Evolutionary conservation across 371 early-diverging fungal genomes (phyloP).

Genomic region (Mucor indicus): DNA sequence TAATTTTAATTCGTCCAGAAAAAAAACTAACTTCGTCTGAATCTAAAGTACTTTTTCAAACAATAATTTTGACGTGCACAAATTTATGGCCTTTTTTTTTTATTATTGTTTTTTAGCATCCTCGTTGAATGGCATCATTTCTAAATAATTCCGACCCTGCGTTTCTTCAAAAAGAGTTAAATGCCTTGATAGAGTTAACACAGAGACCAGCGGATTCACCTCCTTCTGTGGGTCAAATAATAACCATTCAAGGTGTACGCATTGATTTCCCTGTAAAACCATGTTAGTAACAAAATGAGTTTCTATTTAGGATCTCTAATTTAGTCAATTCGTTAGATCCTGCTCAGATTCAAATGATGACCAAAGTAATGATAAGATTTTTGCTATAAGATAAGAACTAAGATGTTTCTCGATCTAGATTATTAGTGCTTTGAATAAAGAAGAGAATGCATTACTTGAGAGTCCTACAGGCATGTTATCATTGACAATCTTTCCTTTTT

Average conservation of each 20-base stretch:
- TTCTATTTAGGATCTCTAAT: background rate
- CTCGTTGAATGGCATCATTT: no score
- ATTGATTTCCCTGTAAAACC: conserved; percentile 56
- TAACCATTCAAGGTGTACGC: conserved; percentile 34
- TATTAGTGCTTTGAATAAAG: conserved; percentile 42
- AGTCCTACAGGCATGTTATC: conserved; percentile 55
- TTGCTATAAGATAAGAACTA: background rate
- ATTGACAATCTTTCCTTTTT: no score
- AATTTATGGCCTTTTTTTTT: no score
- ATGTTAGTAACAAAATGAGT: conserved; percentile 26
- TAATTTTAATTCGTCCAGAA: no score
- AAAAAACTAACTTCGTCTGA: no score
- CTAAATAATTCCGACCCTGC: no score
- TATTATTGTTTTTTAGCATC: no score
- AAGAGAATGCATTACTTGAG: conserved; percentile 54
- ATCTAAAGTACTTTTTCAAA: no score
- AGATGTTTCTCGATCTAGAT: conserved; percentile 26
- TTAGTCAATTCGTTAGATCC: conserved; percentile 26
- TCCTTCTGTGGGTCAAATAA: conserved; percentile 8
- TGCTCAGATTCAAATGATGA: conserved; percentile 61
- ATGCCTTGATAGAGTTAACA: no score
- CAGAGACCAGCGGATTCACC: no score
- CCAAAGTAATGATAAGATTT: conserved; percentile 28
- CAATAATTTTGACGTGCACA: no score
- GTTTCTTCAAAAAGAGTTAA: no score